Evolutionary conservation across 2,329 filamentous ascomycete species (phyloP).

Genomic region (Clarireedia homoeocarpa): DNA sequence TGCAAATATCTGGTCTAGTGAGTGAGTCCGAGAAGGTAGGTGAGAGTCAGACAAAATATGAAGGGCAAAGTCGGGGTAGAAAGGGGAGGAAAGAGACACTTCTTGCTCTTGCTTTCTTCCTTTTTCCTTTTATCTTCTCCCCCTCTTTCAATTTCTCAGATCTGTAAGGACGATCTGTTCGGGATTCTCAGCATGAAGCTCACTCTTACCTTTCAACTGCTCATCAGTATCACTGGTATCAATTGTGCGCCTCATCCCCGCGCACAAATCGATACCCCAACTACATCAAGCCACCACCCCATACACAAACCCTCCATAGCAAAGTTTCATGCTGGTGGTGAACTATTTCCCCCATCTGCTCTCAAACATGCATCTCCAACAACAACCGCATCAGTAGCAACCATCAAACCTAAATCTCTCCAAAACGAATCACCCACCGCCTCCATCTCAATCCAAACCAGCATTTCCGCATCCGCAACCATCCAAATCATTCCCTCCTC

Average conservation of each 20-base stretch:
- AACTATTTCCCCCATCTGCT: not conserved
- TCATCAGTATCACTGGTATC: not conserved
- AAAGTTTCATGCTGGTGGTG: not conserved
- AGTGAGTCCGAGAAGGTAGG: no score
- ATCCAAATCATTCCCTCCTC: not conserved
- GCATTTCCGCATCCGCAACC: not conserved
- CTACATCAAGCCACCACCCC: no score
- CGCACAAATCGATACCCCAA: not conserved
- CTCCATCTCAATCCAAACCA: not conserved
- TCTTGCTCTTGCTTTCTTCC: no score
- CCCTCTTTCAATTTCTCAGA: no score
- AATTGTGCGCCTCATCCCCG: not conserved
- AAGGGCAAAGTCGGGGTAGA: no score
- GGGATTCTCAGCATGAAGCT: no score
- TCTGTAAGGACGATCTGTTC: no score
- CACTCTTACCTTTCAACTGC: not conserved
- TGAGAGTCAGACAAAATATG: no score
- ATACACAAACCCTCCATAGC: not conserved
- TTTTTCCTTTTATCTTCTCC: no score
- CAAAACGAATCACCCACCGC: not conserved
- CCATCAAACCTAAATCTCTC: not conserved
- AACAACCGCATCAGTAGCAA: not conserved
- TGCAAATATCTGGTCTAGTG: no score
- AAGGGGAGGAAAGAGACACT: no score
- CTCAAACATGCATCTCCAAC: not conserved